A percentile compares a stretch with the other conserved stretches of the same genome.
phyloP scores from a whole-genome alignment of 805 yeast species.

The Pichia paraexigua region DNA sequence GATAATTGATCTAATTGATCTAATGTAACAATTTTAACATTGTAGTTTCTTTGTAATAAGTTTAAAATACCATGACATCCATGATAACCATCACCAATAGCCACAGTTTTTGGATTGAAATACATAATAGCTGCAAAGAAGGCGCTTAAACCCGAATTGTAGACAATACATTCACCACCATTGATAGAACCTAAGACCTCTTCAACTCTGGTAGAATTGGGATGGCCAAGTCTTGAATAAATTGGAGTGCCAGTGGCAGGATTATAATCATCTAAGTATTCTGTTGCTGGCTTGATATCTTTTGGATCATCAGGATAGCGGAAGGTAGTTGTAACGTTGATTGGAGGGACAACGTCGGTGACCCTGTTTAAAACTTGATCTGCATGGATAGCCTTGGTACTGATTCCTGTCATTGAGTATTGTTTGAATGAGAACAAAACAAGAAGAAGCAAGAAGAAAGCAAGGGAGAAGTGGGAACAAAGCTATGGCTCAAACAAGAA shows the following conservation, averaged over 20 bases:
- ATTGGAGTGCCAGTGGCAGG: slow-evolving; percentile 28
- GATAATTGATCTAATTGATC: slow-evolving; percentile 41
- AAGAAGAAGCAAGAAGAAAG: too few species aligned
- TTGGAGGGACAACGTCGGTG: slow-evolving; percentile 68
- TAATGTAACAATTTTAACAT: slow-evolving; percentile 42
- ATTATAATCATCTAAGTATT: slow-evolving; percentile 8
- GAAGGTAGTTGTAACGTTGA: slow-evolving; percentile 75
- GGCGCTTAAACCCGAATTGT: slow-evolving; percentile 76
- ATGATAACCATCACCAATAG: slow-evolving; percentile 76
- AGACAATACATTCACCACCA: slow-evolving; percentile 58
- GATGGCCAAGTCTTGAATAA: slow-evolving; percentile 73
- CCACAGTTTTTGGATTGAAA: slow-evolving; percentile 61
- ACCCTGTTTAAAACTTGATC: slow-evolving; percentile 56
- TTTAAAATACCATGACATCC: slow-evolving; percentile 72
- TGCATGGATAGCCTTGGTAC: slow-evolving; percentile 60
- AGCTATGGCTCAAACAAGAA: too few species aligned
- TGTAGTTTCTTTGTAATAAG: slow-evolving; percentile 53
- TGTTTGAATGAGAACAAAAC: slow-evolving; percentile 22
- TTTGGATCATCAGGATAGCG: slow-evolving; percentile 55
- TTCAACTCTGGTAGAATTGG: slow-evolving; percentile 63
- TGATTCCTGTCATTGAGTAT: slow-evolving; percentile 36
- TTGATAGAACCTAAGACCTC: slow-evolving; percentile 51
- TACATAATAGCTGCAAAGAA: slow-evolving; percentile 66
- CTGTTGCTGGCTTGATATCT: slow-evolving; percentile 41
- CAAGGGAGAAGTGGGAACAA: too few species aligned